Evolutionary conservation across 2,329 filamentous ascomycete genomes (phyloP).

Genomic region (Nigrospora sphaerica): DNA sequence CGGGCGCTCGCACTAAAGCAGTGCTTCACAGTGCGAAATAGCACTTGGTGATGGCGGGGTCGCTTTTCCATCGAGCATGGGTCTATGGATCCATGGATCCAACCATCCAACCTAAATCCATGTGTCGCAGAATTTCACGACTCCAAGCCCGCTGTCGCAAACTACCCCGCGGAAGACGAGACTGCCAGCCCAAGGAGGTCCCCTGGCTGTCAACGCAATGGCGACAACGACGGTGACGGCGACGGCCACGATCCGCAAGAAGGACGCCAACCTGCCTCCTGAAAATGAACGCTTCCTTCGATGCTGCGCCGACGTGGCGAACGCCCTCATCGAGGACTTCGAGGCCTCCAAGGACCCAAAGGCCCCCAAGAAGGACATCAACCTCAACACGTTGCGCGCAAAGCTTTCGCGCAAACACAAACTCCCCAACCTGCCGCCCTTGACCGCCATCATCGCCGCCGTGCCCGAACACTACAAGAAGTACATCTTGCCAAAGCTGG

Average conservation of each 20-base stretch:
- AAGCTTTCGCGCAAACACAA: conserved; percentile 91
- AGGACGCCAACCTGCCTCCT: conserved; percentile 66
- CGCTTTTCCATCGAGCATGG: no score
- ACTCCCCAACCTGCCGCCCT: conserved; percentile 76
- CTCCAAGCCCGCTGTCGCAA: no score
- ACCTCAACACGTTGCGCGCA: conserved; percentile 80
- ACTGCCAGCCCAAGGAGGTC: no score
- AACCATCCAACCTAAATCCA: no score
- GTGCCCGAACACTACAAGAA: conserved; percentile 99
- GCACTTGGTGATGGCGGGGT: no score
- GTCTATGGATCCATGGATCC: no score
- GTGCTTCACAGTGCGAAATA: no score
- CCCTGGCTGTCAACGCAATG: conserved; percentile 1
- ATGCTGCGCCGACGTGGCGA: conserved; percentile 93
- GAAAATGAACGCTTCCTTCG: conserved; percentile 93
- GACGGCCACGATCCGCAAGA: conserved; percentile 63
- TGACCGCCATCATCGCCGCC: conserved; percentile 95
- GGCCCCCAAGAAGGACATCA: conserved; percentile 75
- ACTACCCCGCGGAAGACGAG: no score
- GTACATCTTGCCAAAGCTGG: conserved; percentile 91
- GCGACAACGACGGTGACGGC: conserved; percentile 54
- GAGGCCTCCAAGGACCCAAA: conserved; percentile 70
- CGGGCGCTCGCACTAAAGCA: no score
- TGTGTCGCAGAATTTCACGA: no score
- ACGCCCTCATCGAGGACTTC: conserved; percentile 88